Evolutionary conservation across 495 filamentous ascomycete species (phyloP), one percentile per base, ranked within the genome.

Genomic region (Daldinia grandis): DNA sequence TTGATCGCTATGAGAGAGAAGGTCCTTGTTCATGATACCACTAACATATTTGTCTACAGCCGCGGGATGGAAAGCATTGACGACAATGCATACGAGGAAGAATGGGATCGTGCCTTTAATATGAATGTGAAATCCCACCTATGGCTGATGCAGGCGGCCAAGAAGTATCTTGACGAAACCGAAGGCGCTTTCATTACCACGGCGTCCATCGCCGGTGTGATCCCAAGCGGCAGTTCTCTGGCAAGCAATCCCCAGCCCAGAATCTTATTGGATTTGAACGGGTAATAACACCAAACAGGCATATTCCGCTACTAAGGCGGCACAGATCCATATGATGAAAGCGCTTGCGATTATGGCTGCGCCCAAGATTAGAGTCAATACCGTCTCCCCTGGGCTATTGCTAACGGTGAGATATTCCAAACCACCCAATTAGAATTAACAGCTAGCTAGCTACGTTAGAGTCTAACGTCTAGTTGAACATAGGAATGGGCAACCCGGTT

Each of bases 71-170:
- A 42, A 17, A 79, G 85, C 72, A 78, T 88, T 35, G 83, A 87
- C 33, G 84, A 88, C n/a, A 86, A 84, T 71, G 71, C 84, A 33
- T 72, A 77, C 24, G 87, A 89, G 66, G 82, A 82, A 5, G 86
- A 88, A 68, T 89, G 86, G 87, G 85, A 89, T 61, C 66, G 62
- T 17, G 84, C 84, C 65, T 88, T 85, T 71, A 80, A 81, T 47
- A 82, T 87, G 77, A 89, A 89, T 64, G 86, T 89, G 28, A 89
- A 89, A 72, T 81, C 78, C 12, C 86, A 87, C 58, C 74, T 89
- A 30, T 88, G 81, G 79, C 76, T 89, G 6, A 82, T 86, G 72
- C 81, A 86, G 27, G 84, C 83, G 0, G 79, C 82, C 1, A 80
- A 78, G 69, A 74, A 78, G 24, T 64, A 83, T 30, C 79, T 88